Conservation (phyloP, 768 basidiomycete genomes). For the Russula emetica region DNA sequence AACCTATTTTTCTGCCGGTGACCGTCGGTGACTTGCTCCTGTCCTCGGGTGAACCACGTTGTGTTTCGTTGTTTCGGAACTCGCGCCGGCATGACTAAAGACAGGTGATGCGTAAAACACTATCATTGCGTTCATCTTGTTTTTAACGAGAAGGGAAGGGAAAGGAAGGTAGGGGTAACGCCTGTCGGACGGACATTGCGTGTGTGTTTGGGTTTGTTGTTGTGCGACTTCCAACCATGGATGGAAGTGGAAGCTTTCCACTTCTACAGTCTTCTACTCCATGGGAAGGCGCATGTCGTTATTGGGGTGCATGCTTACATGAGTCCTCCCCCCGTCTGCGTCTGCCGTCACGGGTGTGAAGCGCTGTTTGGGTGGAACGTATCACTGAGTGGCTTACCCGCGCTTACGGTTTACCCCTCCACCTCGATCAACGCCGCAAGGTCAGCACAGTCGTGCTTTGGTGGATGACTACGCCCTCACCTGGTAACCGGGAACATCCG, state of each 20-base stretch:
- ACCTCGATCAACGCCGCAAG: constrained; percentile 55
- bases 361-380: constrained; percentile 6
- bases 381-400: not conserved
- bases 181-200: constrained; percentile 13
- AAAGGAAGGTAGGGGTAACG: not conserved
- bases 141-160: not conserved
- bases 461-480: constrained; percentile 69
- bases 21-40: no score
- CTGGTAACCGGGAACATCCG: constrained; percentile 62
- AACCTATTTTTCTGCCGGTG: no score
- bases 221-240: no score
- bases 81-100: no score
- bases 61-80: no score
- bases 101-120: no score
- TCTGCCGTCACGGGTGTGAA: no score
- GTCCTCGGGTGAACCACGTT: no score
- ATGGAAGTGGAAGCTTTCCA: no score
- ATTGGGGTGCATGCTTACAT: constrained; percentile 13
- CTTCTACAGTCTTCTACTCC: not conserved
- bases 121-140: not conserved
- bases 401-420: constrained; percentile 6
- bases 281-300: not conserved
- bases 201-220: constrained; percentile 1
- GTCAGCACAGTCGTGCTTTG: constrained; percentile 37
- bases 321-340: not conserved